Conservation (phyloP, 192 early-diverging fungal species). For the Gamsiella multidivaricata region DNA sequence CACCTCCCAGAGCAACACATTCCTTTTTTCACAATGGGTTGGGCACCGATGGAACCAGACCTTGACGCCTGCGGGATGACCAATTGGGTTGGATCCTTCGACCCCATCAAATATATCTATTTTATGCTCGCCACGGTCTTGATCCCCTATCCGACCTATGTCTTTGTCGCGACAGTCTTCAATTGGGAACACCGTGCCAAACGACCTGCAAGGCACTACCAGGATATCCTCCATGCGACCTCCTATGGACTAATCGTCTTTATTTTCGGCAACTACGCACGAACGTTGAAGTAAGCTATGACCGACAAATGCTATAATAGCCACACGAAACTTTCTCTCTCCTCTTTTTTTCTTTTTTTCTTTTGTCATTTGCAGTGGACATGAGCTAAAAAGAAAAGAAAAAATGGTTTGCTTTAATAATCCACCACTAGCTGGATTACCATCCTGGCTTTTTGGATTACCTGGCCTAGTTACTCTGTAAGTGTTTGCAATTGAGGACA, state of each 20-base stretch:
- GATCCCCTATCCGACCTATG: slow-evolving; percentile 65
- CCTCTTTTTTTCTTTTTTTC: too few relatives aligned
- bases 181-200: slow-evolving; percentile 77
- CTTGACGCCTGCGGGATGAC: slow-evolving; percentile 45
- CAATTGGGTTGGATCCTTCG: slow-evolving; percentile 60
- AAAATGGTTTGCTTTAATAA: too few relatives aligned
- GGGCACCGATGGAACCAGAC: slow-evolving; percentile 51
- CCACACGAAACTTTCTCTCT: too few relatives aligned
- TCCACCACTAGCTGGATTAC: slow-evolving; percentile 54
- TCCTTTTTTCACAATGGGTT: slow-evolving; percentile 34
- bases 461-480: slow-evolving; percentile 54
- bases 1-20: background rate
- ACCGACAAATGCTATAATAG: too few relatives aligned
- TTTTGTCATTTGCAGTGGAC: too few relatives aligned
- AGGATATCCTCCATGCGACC: slow-evolving; percentile 67
- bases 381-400: too few relatives aligned
- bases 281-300: slow-evolving; percentile 67
- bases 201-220: slow-evolving; percentile 71
- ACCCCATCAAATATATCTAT: slow-evolving; percentile 61
- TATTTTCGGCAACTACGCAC: slow-evolving; percentile 80
- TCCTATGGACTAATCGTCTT: slow-evolving; percentile 76
- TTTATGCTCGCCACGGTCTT: slow-evolving; percentile 66
- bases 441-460: slow-evolving; percentile 50
- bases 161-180: slow-evolving; percentile 67
- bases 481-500: background rate